Percentiles rank a stretch among this genome's conserved stretches.
phyloP scores from a whole-genome alignment of 768 basidiomycete genomes.

The Lactarius deliciosus region DNA sequence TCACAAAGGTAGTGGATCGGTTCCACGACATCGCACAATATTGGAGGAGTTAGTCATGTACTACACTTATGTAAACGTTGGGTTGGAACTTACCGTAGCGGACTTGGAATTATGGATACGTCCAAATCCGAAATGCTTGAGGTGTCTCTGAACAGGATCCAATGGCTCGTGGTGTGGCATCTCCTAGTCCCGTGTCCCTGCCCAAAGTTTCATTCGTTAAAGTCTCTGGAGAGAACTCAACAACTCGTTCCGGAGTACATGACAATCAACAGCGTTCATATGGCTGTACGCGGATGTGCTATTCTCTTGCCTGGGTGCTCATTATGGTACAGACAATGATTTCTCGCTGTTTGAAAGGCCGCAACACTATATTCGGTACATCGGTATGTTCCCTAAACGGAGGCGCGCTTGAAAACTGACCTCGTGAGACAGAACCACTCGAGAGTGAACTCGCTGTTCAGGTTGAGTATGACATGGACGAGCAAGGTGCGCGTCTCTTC shows the following conservation, averaged over 20 bases:
- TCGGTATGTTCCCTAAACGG: conserved; percentile 52
- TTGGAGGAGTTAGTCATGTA: conserved; percentile 63
- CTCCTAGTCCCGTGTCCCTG: conserved; percentile 43
- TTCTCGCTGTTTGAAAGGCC: conserved; percentile 71
- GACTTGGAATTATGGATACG: neutral
- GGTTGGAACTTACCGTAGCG: neutral
- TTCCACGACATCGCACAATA: conserved; percentile 92
- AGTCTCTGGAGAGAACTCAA: conserved; percentile 61
- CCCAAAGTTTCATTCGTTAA: conserved; percentile 70
- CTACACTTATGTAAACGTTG: neutral
- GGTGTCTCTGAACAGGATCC: no score
- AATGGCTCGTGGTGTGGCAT: conserved; percentile 44
- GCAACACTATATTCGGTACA: conserved; percentile 87
- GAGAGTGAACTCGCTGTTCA: conserved; percentile 89
- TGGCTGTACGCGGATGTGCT: conserved; percentile 59
- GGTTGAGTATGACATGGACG: conserved; percentile 99
- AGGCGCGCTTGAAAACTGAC: neutral
- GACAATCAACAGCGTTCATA: conserved; percentile 64
- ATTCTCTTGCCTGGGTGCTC: neutral
- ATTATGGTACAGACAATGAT: conserved; percentile 51
- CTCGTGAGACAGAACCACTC: conserved; percentile 64
- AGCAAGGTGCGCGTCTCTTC: conserved; percentile 65
- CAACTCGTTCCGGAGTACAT: conserved; percentile 60
- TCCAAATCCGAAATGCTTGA: no score
- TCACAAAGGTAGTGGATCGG: conserved; percentile 89